Conservation (phyloP, 768 basidiomycete genomes). For the Mrakia frigida region DNA sequence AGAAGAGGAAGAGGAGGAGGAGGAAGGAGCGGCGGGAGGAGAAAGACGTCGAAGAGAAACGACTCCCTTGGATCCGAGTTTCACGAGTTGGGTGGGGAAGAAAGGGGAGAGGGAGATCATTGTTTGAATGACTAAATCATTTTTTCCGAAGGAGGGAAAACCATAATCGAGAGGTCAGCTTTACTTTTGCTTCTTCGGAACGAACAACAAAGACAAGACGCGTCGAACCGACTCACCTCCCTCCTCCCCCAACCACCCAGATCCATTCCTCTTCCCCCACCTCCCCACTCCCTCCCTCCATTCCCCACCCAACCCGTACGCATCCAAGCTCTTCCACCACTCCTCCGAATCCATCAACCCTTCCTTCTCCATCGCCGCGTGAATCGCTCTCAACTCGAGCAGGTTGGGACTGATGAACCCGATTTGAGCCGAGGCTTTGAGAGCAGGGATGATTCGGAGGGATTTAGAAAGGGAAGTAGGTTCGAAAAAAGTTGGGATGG, state of each 20-base stretch:
- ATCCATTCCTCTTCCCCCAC: slow-evolving; percentile 55
- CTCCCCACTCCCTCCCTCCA: slow-evolving; percentile 55
- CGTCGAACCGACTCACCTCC: slow-evolving; percentile 46
- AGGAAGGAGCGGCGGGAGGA: background rate
- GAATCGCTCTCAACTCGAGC: slow-evolving; percentile 60
- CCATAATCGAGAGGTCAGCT: background rate
- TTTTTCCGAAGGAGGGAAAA: too few species aligned
- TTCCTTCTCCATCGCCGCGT: slow-evolving; percentile 28
- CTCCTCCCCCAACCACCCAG: slow-evolving; percentile 52
- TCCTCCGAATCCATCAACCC: slow-evolving; percentile 53
- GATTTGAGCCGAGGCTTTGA: slow-evolving; percentile 44
- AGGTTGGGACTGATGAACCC: slow-evolving; percentile 78
- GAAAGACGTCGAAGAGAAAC: slow-evolving; percentile 14
- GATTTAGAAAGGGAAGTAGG: slow-evolving; percentile 89
- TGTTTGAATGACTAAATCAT: slow-evolving; percentile 61
- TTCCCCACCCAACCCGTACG: slow-evolving; percentile 59
- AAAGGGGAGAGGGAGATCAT: slow-evolving; percentile 76
- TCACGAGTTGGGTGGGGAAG: slow-evolving; percentile 76
- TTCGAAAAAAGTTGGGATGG: slow-evolving; percentile 69
- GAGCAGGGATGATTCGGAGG: slow-evolving; percentile 59
- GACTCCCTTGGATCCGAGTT: slow-evolving; percentile 61
- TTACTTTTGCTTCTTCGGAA: background rate
- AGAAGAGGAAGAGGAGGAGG: slow-evolving; percentile 31
- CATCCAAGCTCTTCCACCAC: slow-evolving; percentile 66
- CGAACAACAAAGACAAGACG: background rate